phyloP scores from a whole-genome alignment of 1,139 yeast species.

The Martiniozyma asiatica region DNA sequence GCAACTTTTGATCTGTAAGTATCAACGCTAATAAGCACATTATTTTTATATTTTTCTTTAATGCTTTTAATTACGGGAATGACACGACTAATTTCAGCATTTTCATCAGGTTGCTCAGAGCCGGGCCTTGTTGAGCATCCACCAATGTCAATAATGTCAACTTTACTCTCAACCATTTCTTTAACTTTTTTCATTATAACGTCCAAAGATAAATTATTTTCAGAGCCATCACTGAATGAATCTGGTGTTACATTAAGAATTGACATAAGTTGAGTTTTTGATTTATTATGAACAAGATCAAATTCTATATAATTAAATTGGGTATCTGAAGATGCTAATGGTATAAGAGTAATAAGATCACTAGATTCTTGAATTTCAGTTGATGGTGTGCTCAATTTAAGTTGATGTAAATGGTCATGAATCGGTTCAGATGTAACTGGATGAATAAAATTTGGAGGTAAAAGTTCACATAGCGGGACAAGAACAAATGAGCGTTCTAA shows the following conservation, averaged over 20 bases:
- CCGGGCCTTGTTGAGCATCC: conserved; percentile 92
- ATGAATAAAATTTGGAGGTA: conserved; percentile 53
- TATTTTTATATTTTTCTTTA: conserved; percentile 26
- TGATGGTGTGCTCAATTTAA: conserved; percentile 24
- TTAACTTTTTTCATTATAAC: conserved; percentile 33
- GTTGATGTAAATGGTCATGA: conserved; percentile 52
- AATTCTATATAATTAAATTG: conserved; percentile 26
- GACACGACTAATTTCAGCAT: conserved; percentile 49
- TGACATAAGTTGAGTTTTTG: conserved; percentile 60
- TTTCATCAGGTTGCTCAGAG: conserved; percentile 42
- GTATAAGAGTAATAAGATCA: conserved; percentile 33
- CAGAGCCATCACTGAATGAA: conserved; percentile 88
- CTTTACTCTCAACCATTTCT: conserved; percentile 33
- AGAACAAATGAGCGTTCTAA: conserved; percentile 83
- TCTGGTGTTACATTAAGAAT: conserved; percentile 87
- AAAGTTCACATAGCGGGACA: conserved; percentile 73
- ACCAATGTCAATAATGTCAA: conserved; percentile 73
- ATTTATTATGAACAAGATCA: conserved; percentile 25
- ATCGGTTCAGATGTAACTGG: conserved; percentile 80
- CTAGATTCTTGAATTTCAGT: conserved; percentile 35
- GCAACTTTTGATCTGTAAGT: conserved; percentile 78
- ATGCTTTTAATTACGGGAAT: conserved; percentile 59
- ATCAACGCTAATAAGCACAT: conserved; percentile 60
- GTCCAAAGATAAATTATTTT: conserved; percentile 28
- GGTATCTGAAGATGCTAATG: conserved; percentile 20